These are phyloP conservation scores for Gypsophila paniculata DNA, from an alignment of 179 eudicot genomes.

Conservation along the genomic window DNA sequence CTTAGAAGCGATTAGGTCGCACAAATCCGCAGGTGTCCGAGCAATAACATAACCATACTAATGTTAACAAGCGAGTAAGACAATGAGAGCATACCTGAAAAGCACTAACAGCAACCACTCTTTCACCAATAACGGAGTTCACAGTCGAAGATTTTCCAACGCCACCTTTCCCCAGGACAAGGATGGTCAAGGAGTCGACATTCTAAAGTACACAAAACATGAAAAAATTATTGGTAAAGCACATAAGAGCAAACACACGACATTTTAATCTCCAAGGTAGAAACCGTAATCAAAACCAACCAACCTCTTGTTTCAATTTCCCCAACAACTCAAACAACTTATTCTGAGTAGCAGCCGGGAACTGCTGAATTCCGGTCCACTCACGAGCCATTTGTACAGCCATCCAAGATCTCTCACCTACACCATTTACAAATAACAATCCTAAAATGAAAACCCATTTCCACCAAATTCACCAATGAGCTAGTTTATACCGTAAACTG, in stretches of 20 bases:
- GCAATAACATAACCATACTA: no score
- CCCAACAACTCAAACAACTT: slow-evolving; percentile 58
- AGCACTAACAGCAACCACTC: slow-evolving; percentile 83
- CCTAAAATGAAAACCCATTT: not conserved
- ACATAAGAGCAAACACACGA: not conserved
- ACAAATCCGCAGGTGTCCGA: no score
- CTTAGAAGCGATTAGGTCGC: not conserved
- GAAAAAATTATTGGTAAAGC: slow-evolving; percentile 4
- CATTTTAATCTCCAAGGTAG: not conserved
- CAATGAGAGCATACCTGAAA: slow-evolving; percentile 59
- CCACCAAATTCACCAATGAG: not conserved
- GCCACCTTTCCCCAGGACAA: slow-evolving; percentile 97
- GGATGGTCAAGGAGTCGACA: slow-evolving; percentile 76
- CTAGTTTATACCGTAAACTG: not conserved
- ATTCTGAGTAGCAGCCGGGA: slow-evolving; percentile 64
- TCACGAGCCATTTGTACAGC: slow-evolving; percentile 37
- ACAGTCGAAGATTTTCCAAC: slow-evolving; percentile 96
- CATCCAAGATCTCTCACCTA: slow-evolving; percentile 26
- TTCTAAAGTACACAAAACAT: slow-evolving; percentile 33
- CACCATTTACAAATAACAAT: slow-evolving; percentile 12
- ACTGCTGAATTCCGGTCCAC: slow-evolving; percentile 75
- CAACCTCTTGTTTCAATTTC: slow-evolving; percentile 61
- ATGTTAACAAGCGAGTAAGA: not conserved
- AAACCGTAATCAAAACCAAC: slow-evolving; percentile 5
- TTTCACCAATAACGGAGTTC: slow-evolving; percentile 86